Evolutionary conservation across 305 asterid species (phyloP), one percentile per base, ranked within the genome.

Genomic region (Solanum chacoense): DNA sequence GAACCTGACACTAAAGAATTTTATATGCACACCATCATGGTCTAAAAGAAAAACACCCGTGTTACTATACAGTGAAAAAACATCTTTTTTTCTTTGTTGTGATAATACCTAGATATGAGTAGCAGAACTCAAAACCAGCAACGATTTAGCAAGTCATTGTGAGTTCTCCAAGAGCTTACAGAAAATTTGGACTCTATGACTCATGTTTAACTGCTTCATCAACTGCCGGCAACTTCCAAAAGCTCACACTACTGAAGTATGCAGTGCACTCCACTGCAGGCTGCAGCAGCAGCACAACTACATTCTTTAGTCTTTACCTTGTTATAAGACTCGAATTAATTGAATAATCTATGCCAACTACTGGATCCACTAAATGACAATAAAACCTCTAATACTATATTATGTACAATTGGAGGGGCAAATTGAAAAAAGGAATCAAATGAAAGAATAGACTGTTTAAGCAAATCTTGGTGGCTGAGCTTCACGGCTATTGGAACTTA

Each of bases 361-460:
- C 75, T 84, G 74, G 50, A 84, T 59, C 50, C 34, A 59, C 34
- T 84, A 84, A 84, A 84, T 59, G 75, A 73, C 75, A 34, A 84
- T 59, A 84, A 12, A 59, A 59, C 45, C 50, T 22, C 74, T 34
- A 84, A 59, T n/a, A 76, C 85, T 75, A 77, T 18, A 85, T 71
- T 91, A 91, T 89, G 88, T 89, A 92, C 93, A 92, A 42, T 85
- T 87, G 86, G 80, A 71, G 88, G 88, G 87, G 18, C 34, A 84
- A 59, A 84, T 13, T 84, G 74, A 84, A 34, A 32, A 59, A 59
- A 31, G 37, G 85, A 88, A 38, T 55, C 32, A 79, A 74, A 37
- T 74, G 83, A 87, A 78, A 40, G 84, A 40, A 26, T 24, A 65
- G 81, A 45, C 20, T 38, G 85, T 34, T 78, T 87, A 40, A 89